phyloP scores from a whole-genome alignment of 345 rosid genomes.

The Syzygium aromaticum region DNA sequence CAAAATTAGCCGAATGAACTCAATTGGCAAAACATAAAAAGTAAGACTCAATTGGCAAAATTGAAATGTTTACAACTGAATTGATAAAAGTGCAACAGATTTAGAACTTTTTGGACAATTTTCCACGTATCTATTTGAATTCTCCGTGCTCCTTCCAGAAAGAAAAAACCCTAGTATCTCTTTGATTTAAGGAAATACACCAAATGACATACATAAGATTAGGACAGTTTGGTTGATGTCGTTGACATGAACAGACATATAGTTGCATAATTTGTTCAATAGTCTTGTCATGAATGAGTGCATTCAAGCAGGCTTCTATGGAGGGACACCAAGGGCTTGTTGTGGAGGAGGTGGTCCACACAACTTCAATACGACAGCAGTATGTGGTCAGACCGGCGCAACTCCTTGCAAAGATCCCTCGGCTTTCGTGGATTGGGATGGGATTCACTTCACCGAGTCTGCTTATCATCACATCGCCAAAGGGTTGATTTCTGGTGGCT shows the following conservation, averaged over 20 bases:
- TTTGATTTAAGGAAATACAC: not conserved
- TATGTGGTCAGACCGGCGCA: constrained; percentile 47
- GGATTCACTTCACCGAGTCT: constrained; percentile 62
- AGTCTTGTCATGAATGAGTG: not conserved
- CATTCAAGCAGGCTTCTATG: constrained; percentile 27
- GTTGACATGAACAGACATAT: not conserved
- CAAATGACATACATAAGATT: not conserved
- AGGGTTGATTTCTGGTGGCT: constrained; percentile 28
- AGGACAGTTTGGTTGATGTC: not conserved
- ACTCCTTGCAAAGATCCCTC: constrained; percentile 36
- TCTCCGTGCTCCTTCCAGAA: not conserved
- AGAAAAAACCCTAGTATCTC: not conserved
- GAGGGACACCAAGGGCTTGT: constrained; percentile 34
- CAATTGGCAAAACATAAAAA: too few species aligned
- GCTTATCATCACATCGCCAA: constrained; percentile 39
- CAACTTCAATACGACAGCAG: constrained; percentile 34
- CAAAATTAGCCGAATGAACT: too few species aligned
- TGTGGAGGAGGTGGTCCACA: constrained; percentile 71
- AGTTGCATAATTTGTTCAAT: not conserved
- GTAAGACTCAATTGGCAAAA: too few species aligned
- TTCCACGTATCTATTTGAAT: not conserved
- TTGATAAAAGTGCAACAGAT: too few species aligned
- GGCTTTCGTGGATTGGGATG: constrained; percentile 51
- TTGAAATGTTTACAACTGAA: too few species aligned
- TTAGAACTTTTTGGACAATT: too few species aligned